Percentiles rank a stretch among this genome's conserved stretches.
Evolutionary conservation across 805 yeast genomes (phyloP).

Genomic region (Sugiyamaella smithiae): DNA sequence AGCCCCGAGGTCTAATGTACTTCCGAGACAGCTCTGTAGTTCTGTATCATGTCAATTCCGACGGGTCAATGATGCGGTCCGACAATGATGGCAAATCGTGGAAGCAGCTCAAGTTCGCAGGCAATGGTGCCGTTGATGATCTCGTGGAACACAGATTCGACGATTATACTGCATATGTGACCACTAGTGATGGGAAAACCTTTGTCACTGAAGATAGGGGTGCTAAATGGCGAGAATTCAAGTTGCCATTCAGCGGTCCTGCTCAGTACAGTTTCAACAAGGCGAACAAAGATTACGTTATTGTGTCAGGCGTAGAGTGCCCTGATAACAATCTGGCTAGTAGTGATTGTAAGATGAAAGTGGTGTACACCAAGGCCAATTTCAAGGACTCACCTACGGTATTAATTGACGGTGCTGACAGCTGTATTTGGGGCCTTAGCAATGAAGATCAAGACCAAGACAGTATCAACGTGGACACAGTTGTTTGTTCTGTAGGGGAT

Average conservation of each 20-base stretch:
- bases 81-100: conserved; percentile 48
- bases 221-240: conserved; percentile 40
- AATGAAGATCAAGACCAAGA: conserved; percentile 30
- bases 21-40: conserved; percentile 37
- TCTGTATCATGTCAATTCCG: conserved; percentile 18
- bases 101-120: conserved; percentile 33
- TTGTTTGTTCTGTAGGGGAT: conserved; percentile 44
- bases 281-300: conserved; percentile 34
- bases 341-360: conserved; percentile 37
- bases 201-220: conserved; percentile 44
- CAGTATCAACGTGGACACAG: conserved; percentile 20
- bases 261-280: not conserved
- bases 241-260: conserved; percentile 26
- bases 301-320: conserved; percentile 42
- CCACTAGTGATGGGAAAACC: conserved; percentile 36
- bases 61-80: conserved; percentile 42
- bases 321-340: conserved; percentile 25
- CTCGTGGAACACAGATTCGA: conserved; percentile 41
- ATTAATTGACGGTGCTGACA: conserved; percentile 35
- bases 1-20: conserved; percentile 30
- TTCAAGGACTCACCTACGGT: conserved; percentile 36
- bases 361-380: conserved; percentile 47
- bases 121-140: conserved; percentile 31
- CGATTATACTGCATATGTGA: conserved; percentile 39
- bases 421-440: conserved; percentile 25